phyloP scores from a whole-genome alignment of 371 early-diverging fungal species.

The Mucor mucedo region DNA sequence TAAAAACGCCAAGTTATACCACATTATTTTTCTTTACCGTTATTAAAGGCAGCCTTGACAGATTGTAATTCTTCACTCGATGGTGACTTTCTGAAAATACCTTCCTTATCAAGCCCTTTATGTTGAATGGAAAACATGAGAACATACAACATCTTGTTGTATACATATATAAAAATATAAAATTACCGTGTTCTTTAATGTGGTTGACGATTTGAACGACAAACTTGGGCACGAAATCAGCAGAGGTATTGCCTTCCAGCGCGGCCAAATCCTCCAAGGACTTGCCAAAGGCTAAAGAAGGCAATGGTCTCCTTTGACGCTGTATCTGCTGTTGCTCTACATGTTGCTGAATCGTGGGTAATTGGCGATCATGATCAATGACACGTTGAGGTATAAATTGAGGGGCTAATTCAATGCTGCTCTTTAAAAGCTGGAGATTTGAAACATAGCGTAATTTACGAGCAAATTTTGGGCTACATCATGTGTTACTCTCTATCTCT shows the following conservation, averaged over 20 bases:
- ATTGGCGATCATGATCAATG: constrained; percentile 58
- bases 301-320: constrained; percentile 16
- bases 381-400: constrained; percentile 83
- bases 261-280: constrained; percentile 38
- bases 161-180: neutral
- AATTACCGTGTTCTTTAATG: constrained; percentile 37
- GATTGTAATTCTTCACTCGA: constrained; percentile 52
- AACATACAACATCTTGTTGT: neutral
- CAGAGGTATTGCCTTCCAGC: constrained; percentile 20
- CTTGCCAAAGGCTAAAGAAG: constrained; percentile 47
- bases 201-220: constrained; percentile 38
- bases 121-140: neutral
- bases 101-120: constrained; percentile 80
- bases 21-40: constrained; percentile 37
- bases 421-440: constrained; percentile 70
- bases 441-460: constrained; percentile 83
- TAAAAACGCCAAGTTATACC: neutral
- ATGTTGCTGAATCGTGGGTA: constrained; percentile 5
- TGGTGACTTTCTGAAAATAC: constrained; percentile 90
- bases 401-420: constrained; percentile 70
- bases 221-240: constrained; percentile 41
- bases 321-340: neutral
- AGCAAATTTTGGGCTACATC: constrained; percentile 89
- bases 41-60: constrained; percentile 74
- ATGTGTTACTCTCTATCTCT: neutral